phyloP scores from a whole-genome alignment of 2,329 filamentous ascomycete species.

The Gyromitra esculenta region DNA sequence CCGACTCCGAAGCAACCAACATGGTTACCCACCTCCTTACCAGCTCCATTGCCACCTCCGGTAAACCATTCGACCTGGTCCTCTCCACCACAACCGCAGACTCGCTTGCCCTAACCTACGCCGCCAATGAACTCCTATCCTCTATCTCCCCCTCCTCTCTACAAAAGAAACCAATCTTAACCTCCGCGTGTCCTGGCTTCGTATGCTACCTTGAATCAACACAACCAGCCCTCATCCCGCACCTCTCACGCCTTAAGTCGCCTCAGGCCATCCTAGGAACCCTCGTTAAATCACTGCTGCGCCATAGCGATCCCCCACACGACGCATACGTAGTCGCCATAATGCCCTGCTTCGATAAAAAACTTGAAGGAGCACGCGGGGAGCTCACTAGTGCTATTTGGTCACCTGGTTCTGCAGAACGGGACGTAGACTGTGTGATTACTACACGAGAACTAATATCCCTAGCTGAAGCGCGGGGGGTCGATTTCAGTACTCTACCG shows the following conservation, averaged over 20 bases:
- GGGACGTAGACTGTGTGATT: slow-evolving; percentile 97
- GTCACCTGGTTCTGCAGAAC: slow-evolving; percentile 67
- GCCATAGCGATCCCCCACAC: slow-evolving; percentile 71
- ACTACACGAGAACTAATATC: slow-evolving; percentile 94
- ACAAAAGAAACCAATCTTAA: slow-evolving; percentile 74
- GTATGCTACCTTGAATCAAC: slow-evolving; percentile 99
- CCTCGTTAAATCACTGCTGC: slow-evolving; percentile 82
- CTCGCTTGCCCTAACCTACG: slow-evolving; percentile 82
- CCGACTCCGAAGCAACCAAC: slow-evolving; percentile 76
- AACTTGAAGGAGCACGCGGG: slow-evolving; percentile 91
- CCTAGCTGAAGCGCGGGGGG: slow-evolving; percentile 80
- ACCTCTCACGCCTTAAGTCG: slow-evolving; percentile 90
- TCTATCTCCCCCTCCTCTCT: slow-evolving; percentile 59
- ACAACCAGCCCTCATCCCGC: slow-evolving; percentile 89
- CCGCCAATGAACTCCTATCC: slow-evolving; percentile 74
- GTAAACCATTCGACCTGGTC: slow-evolving; percentile 84
- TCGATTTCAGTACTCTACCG: slow-evolving; percentile 79
- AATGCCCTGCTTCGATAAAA: slow-evolving; percentile 99
- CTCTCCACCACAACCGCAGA: slow-evolving; percentile 87
- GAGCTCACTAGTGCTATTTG: slow-evolving; percentile 87
- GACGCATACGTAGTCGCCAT: slow-evolving; percentile 90
- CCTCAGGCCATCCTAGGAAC: slow-evolving; percentile 93
- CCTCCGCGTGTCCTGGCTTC: slow-evolving; percentile 95
- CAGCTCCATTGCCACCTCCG: slow-evolving; percentile 63
- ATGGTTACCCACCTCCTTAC: slow-evolving; percentile 83